A percentile compares a stretch with the other conserved stretches of the same genome.
These are phyloP conservation scores for Cruciata laevipes DNA, from an alignment of 257 asterid species.

Conservation along the genomic window DNA sequence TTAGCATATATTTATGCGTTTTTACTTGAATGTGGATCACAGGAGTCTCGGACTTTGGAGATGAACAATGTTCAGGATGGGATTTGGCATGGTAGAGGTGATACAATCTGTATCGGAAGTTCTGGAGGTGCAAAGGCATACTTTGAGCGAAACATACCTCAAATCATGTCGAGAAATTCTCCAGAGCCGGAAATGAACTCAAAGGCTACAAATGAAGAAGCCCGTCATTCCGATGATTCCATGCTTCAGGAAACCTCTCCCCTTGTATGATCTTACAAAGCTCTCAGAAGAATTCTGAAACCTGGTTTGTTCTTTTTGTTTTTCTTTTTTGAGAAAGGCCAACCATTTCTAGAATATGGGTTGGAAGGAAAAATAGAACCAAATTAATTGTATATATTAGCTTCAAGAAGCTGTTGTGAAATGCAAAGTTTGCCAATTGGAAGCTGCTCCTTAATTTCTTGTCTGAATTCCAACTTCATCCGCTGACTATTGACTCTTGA, in stretches of 20 bases:
- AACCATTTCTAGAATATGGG: background rate
- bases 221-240: slow-evolving; percentile 16
- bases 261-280: slow-evolving; percentile 10
- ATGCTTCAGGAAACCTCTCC: slow-evolving; percentile 11
- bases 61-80: slow-evolving; percentile 95
- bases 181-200: slow-evolving; percentile 36
- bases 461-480: background rate
- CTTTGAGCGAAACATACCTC: slow-evolving; percentile 35
- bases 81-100: slow-evolving; percentile 96
- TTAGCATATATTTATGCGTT: background rate
- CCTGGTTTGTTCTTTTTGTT: too few relatives aligned
- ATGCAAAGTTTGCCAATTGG: background rate
- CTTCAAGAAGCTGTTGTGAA: background rate
- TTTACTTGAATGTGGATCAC: slow-evolving; percentile 19
- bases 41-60: slow-evolving; percentile 96
- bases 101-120: slow-evolving; percentile 71
- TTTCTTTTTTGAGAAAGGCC: background rate
- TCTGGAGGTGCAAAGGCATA: slow-evolving; percentile 32
- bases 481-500: background rate
- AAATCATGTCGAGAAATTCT: slow-evolving; percentile 33
- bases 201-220: slow-evolving; percentile 22
- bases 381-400: background rate
- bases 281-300: background rate
- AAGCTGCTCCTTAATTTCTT: background rate
- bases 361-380: background rate